Evolutionary conservation across 306 rosid genomes (phyloP).

Genomic region (Abrus pulchellus): DNA sequence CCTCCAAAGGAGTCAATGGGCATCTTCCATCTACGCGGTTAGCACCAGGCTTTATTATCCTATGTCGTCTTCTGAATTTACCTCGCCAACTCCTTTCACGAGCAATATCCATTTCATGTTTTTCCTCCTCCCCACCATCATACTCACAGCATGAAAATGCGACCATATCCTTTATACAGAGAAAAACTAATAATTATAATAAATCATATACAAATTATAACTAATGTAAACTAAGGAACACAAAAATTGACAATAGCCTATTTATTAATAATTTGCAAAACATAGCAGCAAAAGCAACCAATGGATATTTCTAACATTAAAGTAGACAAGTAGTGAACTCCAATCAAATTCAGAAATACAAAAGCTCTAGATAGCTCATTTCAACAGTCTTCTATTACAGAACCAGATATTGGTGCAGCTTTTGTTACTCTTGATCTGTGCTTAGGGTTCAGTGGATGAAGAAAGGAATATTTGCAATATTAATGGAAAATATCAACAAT

Average conservation of each 20-base stretch:
- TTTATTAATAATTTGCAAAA: constrained; percentile 18
- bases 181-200: constrained; percentile 38
- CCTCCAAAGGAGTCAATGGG: constrained; percentile 98
- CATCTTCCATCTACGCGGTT: constrained; percentile 95
- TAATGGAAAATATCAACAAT: background rate
- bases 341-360: constrained; percentile 28
- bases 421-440: background rate
- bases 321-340: constrained; percentile 17
- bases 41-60: constrained; percentile 89
- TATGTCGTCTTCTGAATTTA: constrained; percentile 89
- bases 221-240: constrained; percentile 8
- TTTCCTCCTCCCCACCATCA: constrained; percentile 95
- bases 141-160: constrained; percentile 98
- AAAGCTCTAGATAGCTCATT: constrained; percentile 18
- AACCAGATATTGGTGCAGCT: background rate
- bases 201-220: constrained; percentile 5
- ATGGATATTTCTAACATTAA: constrained; percentile 21
- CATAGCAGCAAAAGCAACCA: background rate
- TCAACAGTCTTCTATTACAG: constrained; percentile 26
- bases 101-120: constrained; percentile 93
- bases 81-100: constrained; percentile 99
- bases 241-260: constrained; percentile 31
- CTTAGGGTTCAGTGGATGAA: constrained; percentile 1
- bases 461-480: background rate
- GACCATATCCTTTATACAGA: constrained; percentile 84